Evolutionary conservation across 148 eudicot species (phyloP), one percentile per base, ranked within the genome.

Genomic region (Rhododendron simsii): DNA sequence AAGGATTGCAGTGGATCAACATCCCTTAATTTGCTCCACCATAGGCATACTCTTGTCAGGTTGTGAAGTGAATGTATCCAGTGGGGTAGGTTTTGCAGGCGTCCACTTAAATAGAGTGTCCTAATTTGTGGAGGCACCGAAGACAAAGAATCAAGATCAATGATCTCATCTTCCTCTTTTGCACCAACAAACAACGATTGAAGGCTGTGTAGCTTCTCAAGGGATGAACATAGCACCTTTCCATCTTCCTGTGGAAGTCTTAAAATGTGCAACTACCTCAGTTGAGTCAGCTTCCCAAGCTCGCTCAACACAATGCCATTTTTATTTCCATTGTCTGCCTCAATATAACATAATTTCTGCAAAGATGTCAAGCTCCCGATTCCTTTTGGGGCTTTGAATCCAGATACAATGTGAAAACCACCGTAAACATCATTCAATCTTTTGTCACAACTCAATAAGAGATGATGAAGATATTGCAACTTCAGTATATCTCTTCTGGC

Each of bases 1-100:
- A 89, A 85, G 9, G 50, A 35, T 15, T 89, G 13, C 3, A 89
- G 80, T 2, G 88, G 87, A 77, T 23, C 23, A 37, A 10, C 21
- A 39, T 23, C 85, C 57, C 47, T 30, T 28, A 89, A 71, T 44
- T 69, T n/a, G 12, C 87, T 84, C 77, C 81, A 80, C 6, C 30
- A 0, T 77, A 18, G 41, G 0, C 3, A 5, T 75, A 30, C 20
- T 35, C 2, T 35, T 4, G 1, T 23, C 80, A 77, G 48, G 80
- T 16, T 21, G 44, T 41, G 47, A 37, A 41, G 80, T 6, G 48
- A 37, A 41, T 50, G 7, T 37, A 77, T 77, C 80, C 80, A 77
- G 9, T 37, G 20, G 23, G 48, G 80, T 20, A 77, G 44, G 11
- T 41, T 77, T 6, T 77, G 48, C 3, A 77, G 23, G 20, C 48